Evolutionary conservation across 805 yeast genomes (phyloP).

Genomic region (Starmera quercuum): DNA sequence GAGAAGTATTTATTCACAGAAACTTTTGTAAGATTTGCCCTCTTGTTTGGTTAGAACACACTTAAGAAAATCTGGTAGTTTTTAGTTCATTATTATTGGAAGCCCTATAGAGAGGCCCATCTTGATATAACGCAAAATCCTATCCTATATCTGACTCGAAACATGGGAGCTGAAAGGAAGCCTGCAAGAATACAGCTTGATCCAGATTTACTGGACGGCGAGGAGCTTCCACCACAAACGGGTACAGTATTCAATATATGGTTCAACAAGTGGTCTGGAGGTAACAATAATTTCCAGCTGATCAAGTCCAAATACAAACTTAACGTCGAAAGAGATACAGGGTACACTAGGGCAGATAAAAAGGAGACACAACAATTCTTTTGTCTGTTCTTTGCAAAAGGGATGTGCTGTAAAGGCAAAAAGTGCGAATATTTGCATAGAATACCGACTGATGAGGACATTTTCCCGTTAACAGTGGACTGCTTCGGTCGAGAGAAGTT

Average conservation of each 20-base stretch:
- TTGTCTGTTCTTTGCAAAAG: slow-evolving; percentile 84
- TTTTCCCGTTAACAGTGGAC: slow-evolving; percentile 58
- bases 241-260: slow-evolving; percentile 81
- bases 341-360: slow-evolving; percentile 64
- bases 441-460: slow-evolving; percentile 56
- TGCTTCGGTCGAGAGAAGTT: slow-evolving; percentile 92
- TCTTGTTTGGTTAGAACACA: no score
- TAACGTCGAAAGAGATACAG: slow-evolving; percentile 55
- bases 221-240: slow-evolving; percentile 67
- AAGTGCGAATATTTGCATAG: slow-evolving; percentile 75
- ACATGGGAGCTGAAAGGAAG: no score
- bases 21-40: no score
- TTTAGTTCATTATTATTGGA: no score
- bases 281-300: slow-evolving; percentile 25
- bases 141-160: no score
- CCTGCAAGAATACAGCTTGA: slow-evolving; percentile 75
- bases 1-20: no score
- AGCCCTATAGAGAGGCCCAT: no score
- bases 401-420: slow-evolving; percentile 74
- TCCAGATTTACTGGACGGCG: slow-evolving; percentile 43
- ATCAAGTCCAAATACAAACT: slow-evolving; percentile 54
- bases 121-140: no score
- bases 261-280: slow-evolving; percentile 80
- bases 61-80: no score
- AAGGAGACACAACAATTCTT: slow-evolving; percentile 34